Evolutionary conservation across 1,139 yeast species (phyloP).

Genomic region (Pichia inconspicua): DNA sequence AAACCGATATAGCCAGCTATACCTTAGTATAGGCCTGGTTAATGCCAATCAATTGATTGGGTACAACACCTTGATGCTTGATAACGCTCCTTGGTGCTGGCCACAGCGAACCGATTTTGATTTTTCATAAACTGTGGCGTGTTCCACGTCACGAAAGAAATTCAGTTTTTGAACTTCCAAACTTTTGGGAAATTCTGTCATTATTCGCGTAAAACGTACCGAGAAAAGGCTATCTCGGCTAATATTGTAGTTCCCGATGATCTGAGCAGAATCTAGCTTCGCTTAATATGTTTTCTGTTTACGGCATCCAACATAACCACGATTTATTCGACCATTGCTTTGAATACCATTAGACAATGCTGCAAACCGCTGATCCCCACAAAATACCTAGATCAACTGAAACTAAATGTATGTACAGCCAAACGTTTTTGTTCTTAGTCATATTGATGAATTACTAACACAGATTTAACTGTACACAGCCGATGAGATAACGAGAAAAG

Average conservation of each 20-base stretch:
- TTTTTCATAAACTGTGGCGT: no score
- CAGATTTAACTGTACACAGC: constrained; percentile 3
- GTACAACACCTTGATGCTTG: no score
- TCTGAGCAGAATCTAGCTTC: no score
- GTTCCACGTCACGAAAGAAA: background rate
- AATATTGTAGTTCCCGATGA: no score
- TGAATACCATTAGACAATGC: background rate
- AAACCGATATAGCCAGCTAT: no score
- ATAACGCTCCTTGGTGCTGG: no score
- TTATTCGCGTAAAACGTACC: background rate
- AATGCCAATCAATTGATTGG: no score
- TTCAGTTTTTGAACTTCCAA: background rate
- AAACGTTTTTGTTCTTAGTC: no score
- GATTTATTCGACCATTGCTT: background rate
- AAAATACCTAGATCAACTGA: background rate
- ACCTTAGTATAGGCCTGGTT: no score
- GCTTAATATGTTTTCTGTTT: background rate
- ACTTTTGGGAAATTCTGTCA: background rate
- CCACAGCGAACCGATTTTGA: no score
- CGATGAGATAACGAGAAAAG: constrained; percentile 28
- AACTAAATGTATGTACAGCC: background rate
- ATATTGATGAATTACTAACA: constrained; percentile 3
- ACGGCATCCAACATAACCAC: background rate
- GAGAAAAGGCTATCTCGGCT: background rate
- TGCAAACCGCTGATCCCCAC: background rate